These are phyloP conservation scores for Chrysoporthe deuterocubensis DNA, from an alignment of 2,329 filamentous ascomycete species.

Conservation along the genomic window DNA sequence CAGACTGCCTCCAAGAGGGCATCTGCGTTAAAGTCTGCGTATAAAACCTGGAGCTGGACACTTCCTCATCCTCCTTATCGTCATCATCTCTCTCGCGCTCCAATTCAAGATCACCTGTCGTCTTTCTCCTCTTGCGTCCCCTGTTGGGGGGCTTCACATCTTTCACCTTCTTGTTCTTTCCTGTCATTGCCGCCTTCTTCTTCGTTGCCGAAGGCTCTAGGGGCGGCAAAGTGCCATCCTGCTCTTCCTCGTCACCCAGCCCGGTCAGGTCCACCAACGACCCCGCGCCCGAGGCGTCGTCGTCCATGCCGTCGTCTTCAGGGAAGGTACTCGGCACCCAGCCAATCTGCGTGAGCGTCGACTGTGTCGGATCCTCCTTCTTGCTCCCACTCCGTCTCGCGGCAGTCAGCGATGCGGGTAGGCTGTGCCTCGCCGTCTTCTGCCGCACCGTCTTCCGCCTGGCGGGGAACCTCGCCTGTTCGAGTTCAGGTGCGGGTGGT, in stretches of 20 bases:
- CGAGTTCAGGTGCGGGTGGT: slow-evolving; percentile 31
- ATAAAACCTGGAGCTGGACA: slow-evolving; percentile 36
- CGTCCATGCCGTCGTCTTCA: slow-evolving; percentile 16
- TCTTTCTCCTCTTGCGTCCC: slow-evolving; percentile 18
- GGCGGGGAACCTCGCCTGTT: slow-evolving; percentile 39
- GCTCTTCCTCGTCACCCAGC: slow-evolving; percentile 6
- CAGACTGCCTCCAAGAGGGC: slow-evolving; percentile 30
- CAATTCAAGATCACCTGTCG: slow-evolving; percentile 4
- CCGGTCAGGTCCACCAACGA: slow-evolving; percentile 14
- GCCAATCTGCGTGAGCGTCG: slow-evolving; percentile 41
- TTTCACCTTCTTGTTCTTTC: slow-evolving; percentile 1
- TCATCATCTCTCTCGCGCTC: slow-evolving; percentile 30
- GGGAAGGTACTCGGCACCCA: slow-evolving; percentile 28
- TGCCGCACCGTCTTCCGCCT: slow-evolving; percentile 26
- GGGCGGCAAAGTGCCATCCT: neutral
- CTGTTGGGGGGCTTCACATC: neutral
- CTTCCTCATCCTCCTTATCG: slow-evolving; percentile 23
- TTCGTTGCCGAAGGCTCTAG: neutral
- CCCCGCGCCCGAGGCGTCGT: slow-evolving; percentile 22
- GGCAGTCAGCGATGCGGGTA: slow-evolving; percentile 23
- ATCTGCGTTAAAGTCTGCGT: slow-evolving; percentile 43
- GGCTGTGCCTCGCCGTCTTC: slow-evolving; percentile 14
- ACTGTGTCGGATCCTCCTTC: slow-evolving; percentile 34
- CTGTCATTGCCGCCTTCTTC: neutral
- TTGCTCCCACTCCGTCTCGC: neutral